Evolutionary conservation across 2,329 filamentous ascomycete genomes (phyloP).

Genomic region (Arthrobotrys iridis): DNA sequence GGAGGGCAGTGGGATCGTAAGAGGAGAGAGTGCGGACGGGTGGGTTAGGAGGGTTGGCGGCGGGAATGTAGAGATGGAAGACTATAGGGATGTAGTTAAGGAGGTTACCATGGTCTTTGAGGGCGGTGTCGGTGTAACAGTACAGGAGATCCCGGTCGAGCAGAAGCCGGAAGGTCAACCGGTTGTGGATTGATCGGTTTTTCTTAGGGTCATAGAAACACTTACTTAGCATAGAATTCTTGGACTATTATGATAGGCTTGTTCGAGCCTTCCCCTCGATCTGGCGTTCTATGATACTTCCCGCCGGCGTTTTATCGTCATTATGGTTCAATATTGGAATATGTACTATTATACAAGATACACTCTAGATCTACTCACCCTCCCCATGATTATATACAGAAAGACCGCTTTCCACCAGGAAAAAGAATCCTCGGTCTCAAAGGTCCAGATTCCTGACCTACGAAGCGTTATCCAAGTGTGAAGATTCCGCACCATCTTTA

Average conservation of each 20-base stretch:
- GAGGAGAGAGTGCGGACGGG: constrained; percentile 14
- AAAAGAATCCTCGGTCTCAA: neutral
- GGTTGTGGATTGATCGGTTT: neutral
- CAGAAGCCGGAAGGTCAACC: neutral
- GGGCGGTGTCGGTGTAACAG: neutral
- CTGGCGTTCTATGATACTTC: neutral
- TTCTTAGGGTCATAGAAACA: too few species aligned
- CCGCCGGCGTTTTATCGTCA: neutral
- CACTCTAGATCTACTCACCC: constrained; percentile 1
- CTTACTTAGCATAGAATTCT: too few species aligned
- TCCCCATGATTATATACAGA: constrained; percentile 28
- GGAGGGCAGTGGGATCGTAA: constrained; percentile 55
- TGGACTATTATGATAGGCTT: too few species aligned
- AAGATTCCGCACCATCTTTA: neutral
- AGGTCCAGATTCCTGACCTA: neutral
- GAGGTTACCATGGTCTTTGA: constrained; percentile 54
- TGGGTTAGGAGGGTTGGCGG: constrained; percentile 56
- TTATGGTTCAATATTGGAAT: neutral
- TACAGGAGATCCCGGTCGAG: constrained; percentile 19
- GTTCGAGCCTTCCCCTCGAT: neutral
- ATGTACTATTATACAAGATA: constrained; percentile 29
- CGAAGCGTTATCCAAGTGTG: neutral
- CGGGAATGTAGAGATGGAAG: constrained; percentile 55
- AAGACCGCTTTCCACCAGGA: neutral
- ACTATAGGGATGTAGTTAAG: constrained; percentile 56